Conservation (phyloP, 2,329 filamentous ascomycete genomes). For the Allantophomopsis cytisporea region DNA sequence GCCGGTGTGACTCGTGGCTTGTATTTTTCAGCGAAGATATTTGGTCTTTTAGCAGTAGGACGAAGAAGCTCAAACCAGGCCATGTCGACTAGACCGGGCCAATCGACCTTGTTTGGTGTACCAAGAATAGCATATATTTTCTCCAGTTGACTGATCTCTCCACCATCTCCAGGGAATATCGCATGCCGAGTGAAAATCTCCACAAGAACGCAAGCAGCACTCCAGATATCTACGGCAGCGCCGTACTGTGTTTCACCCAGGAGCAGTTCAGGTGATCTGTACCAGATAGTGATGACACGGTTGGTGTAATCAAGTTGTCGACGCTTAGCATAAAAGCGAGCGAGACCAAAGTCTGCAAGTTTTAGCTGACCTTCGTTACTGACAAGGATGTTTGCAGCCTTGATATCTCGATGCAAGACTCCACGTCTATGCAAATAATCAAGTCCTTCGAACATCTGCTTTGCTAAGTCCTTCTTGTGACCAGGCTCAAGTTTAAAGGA, state of each 20-base stretch:
- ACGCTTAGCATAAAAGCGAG: constrained; percentile 89
- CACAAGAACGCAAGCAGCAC: constrained; percentile 88
- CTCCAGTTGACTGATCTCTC: constrained; percentile 90
- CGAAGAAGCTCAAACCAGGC: constrained; percentile 92
- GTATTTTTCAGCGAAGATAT: constrained; percentile 74
- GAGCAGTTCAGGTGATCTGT: constrained; percentile 79
- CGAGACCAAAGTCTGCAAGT: constrained; percentile 89
- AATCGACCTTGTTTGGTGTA: constrained; percentile 71
- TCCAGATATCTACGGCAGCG: constrained; percentile 89
- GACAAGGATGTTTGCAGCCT: constrained; percentile 93
- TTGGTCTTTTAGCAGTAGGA: constrained; percentile 58
- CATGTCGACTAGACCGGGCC: constrained; percentile 86
- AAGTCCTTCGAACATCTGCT: constrained; percentile 84
- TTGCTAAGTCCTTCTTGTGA: constrained; percentile 87
- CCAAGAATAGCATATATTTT: constrained; percentile 92
- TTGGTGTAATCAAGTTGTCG: constrained; percentile 94
- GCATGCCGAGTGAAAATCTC: constrained; percentile 92
- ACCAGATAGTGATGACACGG: constrained; percentile 98
- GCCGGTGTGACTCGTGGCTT: constrained; percentile 61
- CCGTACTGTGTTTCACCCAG: constrained; percentile 85
- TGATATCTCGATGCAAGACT: constrained; percentile 96
- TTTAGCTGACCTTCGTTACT: constrained; percentile 83
- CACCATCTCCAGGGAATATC: constrained; percentile 89
- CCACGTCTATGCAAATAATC: constrained; percentile 87
- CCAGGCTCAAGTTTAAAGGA: constrained; percentile 72